Base-by-base conservation (phyloP, 163 green algal genomes). In the Chlorella variabilis region DNA sequence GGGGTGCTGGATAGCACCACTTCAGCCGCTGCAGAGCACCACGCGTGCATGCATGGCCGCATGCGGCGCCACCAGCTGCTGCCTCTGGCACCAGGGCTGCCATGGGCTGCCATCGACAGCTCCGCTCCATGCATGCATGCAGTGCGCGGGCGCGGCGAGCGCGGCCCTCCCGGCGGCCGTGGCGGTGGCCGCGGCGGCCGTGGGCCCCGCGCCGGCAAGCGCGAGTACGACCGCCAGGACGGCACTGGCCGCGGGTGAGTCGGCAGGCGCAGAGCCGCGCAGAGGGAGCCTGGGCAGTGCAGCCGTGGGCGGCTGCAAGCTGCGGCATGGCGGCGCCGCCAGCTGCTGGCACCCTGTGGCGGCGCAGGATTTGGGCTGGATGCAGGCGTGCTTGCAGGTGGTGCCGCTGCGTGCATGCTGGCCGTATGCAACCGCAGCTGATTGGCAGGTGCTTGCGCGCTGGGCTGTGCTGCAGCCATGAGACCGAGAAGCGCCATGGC, bases 141-240 rank as follows among this genome's bases (percentile, higher is more conserved):
- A 65, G 58, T 29, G 4, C 74, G 54, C 61, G 70, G 54, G 29
- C 56, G 70, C 39, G 71, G 78, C 27, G 66, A 36, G 29, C 56
- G 82, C 38, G 36, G 54, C 38, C 48, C 39, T 51, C 86, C 70
- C 63, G 62, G 77, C 81, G 84, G 85, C 75, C 78, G 85, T n/a
- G 62, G 89, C 34, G 71, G 85, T 66, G 49, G 84, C 70, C 83
- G 89, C 49, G 78, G 85, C 58, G 83, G 84, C 39, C 81, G 87
- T 51, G 88, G 84, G 49, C 86, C 78, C 51, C 81, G 87, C 62
- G 48, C 67, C 45, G 63, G 90, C 25, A 79, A 92, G 29, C 89
- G 93, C 67, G 89, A 96, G 39, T 97, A 93, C 62, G 94, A 97
- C 75, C 93, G 94, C 76, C 93, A 94, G 77, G 94, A 97, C 83